Percentiles rank a stretch among this genome's conserved stretches.
phyloP scores from a whole-genome alignment of 106 monocot species.

The Platanthera zijinensis region DNA sequence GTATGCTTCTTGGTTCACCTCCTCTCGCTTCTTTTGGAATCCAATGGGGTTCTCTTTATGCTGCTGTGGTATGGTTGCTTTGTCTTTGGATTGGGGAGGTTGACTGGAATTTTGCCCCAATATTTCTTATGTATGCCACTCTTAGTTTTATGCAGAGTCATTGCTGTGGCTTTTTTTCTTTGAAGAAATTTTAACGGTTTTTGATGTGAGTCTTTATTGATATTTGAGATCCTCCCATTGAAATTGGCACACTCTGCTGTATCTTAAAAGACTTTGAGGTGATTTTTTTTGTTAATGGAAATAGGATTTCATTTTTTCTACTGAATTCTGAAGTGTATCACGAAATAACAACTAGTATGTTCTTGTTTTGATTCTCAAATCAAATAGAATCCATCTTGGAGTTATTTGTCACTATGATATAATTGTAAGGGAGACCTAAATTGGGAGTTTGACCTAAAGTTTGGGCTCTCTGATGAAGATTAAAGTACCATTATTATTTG shows the following conservation, averaged over 20 bases:
- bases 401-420: not conserved
- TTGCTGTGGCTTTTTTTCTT: not conserved
- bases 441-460: not conserved
- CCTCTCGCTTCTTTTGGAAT: not conserved
- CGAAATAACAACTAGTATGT: not conserved
- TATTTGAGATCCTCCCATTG: not conserved
- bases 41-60: not conserved
- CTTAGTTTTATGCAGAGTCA: not conserved
- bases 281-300: not conserved
- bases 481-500: not conserved
- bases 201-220: conserved; percentile 4
- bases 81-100: not conserved
- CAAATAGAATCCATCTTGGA: not conserved
- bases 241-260: not conserved
- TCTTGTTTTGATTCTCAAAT: not conserved
- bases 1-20: conserved; percentile 26
- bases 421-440: too few species aligned
- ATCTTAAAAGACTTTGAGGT: not conserved
- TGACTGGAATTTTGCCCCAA: not conserved
- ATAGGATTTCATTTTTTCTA: not conserved
- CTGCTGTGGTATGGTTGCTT: conserved; percentile 1
- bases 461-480: not conserved
- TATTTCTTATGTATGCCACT: not conserved
- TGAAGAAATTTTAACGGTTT: not conserved
- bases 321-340: not conserved